These are phyloP conservation scores for Metschnikowia colocasiae DNA, from an alignment of 805 yeast species.

Conservation along the genomic window DNA sequence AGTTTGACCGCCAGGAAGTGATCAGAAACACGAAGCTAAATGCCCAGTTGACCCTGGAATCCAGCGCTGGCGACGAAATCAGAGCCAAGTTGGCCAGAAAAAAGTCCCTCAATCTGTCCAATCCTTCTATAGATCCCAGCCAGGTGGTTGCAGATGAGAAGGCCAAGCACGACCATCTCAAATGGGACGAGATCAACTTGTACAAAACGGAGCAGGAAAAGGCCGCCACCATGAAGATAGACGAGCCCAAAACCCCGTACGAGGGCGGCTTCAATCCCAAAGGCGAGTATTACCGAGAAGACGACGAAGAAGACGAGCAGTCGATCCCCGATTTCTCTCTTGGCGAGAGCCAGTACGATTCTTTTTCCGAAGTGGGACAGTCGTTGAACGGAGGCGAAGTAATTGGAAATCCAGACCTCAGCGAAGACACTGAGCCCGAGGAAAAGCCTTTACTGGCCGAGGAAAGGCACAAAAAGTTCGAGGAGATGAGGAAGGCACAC, in stretches of 20 bases:
- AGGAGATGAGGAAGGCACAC: conserved; percentile 75
- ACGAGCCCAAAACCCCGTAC: conserved; percentile 94
- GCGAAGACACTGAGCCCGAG: conserved; percentile 29
- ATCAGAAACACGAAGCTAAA: conserved; percentile 75
- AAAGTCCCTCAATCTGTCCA: conserved; percentile 22
- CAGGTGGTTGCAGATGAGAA: conserved; percentile 2
- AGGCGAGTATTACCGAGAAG: conserved; percentile 73
- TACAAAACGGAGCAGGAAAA: conserved; percentile 69
- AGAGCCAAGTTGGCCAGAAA: conserved; percentile 43
- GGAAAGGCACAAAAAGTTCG: conserved; percentile 65
- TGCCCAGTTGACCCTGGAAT: conserved; percentile 46
- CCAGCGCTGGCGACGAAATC: conserved; percentile 42
- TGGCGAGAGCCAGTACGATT: conserved; percentile 53
- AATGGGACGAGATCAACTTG: conserved; percentile 84
- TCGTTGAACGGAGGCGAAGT: conserved; percentile 44
- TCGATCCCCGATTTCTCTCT: conserved; percentile 51
- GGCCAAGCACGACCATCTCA: conserved; percentile 39
- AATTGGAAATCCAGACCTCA: conserved; percentile 25
- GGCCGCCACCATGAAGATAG: conserved; percentile 74
- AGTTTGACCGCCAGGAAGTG: conserved; percentile 64
- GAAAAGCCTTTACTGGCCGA: conserved; percentile 44
- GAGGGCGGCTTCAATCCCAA: conserved; percentile 84
- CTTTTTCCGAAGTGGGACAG: conserved; percentile 22
- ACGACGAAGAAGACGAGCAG: conserved; percentile 51
- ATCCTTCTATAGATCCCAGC: conserved; percentile 13